Evolutionary conservation across 495 filamentous ascomycete species (phyloP).

Genomic region (Aspergillus diversus): DNA sequence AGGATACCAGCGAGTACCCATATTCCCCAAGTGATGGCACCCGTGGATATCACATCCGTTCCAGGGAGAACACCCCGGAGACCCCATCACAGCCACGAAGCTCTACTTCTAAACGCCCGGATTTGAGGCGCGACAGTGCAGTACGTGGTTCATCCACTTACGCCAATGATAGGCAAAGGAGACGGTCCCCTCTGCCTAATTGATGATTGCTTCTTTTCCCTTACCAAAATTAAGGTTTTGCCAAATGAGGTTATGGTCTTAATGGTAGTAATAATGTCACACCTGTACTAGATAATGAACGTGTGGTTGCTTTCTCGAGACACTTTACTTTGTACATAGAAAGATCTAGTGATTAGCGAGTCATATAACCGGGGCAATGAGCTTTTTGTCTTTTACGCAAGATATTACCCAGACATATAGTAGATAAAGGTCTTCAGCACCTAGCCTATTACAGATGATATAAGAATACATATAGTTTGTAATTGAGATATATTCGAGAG

Average conservation of each 20-base stretch:
- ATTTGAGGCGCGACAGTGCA: slow-evolving; percentile 27
- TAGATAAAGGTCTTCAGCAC: neutral
- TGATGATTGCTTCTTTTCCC: slow-evolving; percentile 13
- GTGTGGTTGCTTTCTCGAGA: too few species aligned
- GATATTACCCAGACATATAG: neutral
- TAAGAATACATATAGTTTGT: too few species aligned
- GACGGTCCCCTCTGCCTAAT: slow-evolving; percentile 35
- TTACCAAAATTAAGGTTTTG: too few species aligned
- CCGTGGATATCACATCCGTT: slow-evolving; percentile 39
- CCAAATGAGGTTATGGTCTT: too few species aligned
- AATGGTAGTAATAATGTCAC: too few species aligned
- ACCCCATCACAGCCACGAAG: slow-evolving; percentile 31
- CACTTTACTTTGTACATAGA: too few species aligned
- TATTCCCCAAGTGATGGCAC: slow-evolving; percentile 37
- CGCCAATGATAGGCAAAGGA: slow-evolving; percentile 22
- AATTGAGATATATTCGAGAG: slow-evolving; percentile 10
- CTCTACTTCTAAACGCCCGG: slow-evolving; percentile 28
- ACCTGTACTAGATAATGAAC: too few species aligned
- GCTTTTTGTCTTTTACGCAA: too few species aligned
- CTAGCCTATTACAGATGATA: too few species aligned
- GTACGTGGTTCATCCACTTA: slow-evolving; percentile 34
- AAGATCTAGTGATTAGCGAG: too few species aligned
- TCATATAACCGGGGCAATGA: too few species aligned
- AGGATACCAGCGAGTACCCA: slow-evolving; percentile 32
- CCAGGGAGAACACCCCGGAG: slow-evolving; percentile 46